A percentile compares a stretch with the other conserved stretches of the same genome.
Evolutionary conservation across 2,329 filamentous ascomycete species (phyloP).

Genomic region (Chaetomiaceae sp.): DNA sequence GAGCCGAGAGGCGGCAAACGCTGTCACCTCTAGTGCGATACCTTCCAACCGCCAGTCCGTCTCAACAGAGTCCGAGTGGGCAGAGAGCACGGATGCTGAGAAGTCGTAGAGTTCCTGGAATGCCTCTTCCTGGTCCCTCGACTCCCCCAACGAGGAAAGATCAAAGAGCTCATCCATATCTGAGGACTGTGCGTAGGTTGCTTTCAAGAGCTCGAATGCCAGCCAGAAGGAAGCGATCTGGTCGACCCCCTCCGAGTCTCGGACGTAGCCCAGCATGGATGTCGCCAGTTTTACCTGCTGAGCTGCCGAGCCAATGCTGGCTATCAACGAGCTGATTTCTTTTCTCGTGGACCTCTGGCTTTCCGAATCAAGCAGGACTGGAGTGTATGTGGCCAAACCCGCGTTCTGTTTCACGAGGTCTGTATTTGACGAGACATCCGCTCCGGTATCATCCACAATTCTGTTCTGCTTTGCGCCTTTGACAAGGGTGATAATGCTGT

Average conservation of each 20-base stretch:
- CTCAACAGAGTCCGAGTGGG: constrained; percentile 43
- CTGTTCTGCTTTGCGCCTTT: constrained; percentile 31
- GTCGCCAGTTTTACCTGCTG: constrained; percentile 57
- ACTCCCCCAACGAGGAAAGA: constrained; percentile 38
- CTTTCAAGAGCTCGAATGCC: constrained; percentile 64
- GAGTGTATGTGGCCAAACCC: constrained; percentile 43
- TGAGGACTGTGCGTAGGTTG: constrained; percentile 45
- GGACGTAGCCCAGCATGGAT: constrained; percentile 60
- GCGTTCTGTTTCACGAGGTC: constrained; percentile 25
- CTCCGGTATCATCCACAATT: constrained; percentile 32
- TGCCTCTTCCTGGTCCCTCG: constrained; percentile 41
- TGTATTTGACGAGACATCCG: constrained; percentile 29
- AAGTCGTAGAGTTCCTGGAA: constrained; percentile 65
- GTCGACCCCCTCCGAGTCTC: constrained; percentile 51
- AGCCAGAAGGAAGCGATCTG: constrained; percentile 77
- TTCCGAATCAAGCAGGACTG: constrained; percentile 58
- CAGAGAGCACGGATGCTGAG: constrained; percentile 58
- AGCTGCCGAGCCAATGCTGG: constrained; percentile 51
- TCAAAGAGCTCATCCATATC: constrained; percentile 65
- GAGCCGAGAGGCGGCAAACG: constrained; percentile 66
- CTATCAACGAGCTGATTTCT: constrained; percentile 55
- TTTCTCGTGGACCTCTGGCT: constrained; percentile 59
- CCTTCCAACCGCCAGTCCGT: constrained; percentile 70
- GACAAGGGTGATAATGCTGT: constrained; percentile 57
- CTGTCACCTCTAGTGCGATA: constrained; percentile 74